A percentile compares a stretch with the other conserved stretches of the same genome.
Conservation (phyloP, 1,139 yeast species). For the Hansenula anomala region DNA sequence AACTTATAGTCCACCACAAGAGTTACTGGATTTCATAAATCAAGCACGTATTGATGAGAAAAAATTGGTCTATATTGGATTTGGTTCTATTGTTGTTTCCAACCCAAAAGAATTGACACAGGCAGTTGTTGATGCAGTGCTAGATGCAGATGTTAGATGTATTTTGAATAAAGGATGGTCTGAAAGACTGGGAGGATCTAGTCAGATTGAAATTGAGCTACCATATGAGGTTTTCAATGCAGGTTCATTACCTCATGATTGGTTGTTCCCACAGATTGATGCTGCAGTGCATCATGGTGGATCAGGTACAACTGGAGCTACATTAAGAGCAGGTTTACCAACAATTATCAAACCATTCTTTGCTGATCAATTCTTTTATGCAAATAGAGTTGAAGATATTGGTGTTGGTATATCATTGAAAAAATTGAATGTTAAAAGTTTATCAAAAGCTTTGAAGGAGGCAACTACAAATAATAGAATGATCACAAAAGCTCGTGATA, state of each 20-base stretch:
- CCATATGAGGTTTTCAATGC: conserved; percentile 67
- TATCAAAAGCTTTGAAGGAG: conserved; percentile 62
- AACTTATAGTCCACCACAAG: conserved; percentile 58
- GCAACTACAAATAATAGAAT: conserved; percentile 66
- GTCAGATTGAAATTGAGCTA: conserved; percentile 47
- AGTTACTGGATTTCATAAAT: conserved; percentile 55
- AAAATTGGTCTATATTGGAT: conserved; percentile 85
- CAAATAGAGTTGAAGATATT: conserved; percentile 77
- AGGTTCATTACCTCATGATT: conserved; percentile 84
- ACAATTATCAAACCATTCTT: conserved; percentile 91
- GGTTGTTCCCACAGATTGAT: conserved; percentile 85
- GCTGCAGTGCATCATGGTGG: conserved; percentile 99
- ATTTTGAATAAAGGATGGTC: conserved; percentile 95
- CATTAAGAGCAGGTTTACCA: conserved; percentile 80
- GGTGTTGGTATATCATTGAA: conserved; percentile 80
- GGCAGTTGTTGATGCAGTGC: conserved; percentile 75
- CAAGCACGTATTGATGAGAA: conserved; percentile 56
- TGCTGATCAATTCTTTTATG: conserved; percentile 94
- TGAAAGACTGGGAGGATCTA: conserved; percentile 48
- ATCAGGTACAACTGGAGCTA: conserved; percentile 94
- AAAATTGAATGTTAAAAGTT: conserved; percentile 58
- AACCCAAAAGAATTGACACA: conserved; percentile 74
- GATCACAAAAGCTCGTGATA: conserved; percentile 54
- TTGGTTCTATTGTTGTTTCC: conserved; percentile 90
- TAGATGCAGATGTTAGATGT: conserved; percentile 77